Percentiles rank a stretch among this genome's conserved stretches.
Evolutionary conservation across 306 rosid genomes (phyloP).

Genomic region (Datisca glomerata): DNA sequence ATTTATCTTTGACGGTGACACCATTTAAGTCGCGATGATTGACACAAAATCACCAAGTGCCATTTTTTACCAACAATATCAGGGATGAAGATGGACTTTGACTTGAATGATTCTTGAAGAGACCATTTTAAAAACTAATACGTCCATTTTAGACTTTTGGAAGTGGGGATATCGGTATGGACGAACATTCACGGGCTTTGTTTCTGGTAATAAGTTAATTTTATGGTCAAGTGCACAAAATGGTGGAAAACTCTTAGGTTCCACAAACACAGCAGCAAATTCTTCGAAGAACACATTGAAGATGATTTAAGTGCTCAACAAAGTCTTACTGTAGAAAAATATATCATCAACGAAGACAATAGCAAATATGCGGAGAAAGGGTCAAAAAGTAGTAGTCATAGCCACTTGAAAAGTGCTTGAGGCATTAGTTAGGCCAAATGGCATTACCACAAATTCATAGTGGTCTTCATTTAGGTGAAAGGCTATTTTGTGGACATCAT

Average conservation of each 20-base stretch:
- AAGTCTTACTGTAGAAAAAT: slow-evolving; percentile 10
- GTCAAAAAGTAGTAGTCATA: neutral
- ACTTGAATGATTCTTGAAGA: neutral
- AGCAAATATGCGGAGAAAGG: neutral
- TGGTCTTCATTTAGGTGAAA: neutral
- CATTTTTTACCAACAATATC: neutral
- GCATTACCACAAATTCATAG: neutral
- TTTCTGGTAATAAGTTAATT: neutral
- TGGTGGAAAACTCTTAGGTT: neutral
- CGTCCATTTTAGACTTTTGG: neutral
- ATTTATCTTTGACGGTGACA: neutral
- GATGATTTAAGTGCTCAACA: neutral
- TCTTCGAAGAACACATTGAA: neutral
- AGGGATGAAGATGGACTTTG: neutral
- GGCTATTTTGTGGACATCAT: neutral
- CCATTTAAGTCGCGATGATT: neutral
- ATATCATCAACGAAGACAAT: neutral
- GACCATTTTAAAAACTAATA: neutral
- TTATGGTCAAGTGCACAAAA: neutral
- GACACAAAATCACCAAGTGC: neutral
- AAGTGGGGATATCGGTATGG: neutral
- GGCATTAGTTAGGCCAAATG: neutral
- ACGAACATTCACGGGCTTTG: neutral
- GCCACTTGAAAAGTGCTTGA: neutral
- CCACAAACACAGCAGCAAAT: neutral